Evolutionary conservation across 2,329 filamentous ascomycete species (phyloP), one percentile per base, ranked within the genome.

Genomic region (Arthrobotrys pseudoclavata): DNA sequence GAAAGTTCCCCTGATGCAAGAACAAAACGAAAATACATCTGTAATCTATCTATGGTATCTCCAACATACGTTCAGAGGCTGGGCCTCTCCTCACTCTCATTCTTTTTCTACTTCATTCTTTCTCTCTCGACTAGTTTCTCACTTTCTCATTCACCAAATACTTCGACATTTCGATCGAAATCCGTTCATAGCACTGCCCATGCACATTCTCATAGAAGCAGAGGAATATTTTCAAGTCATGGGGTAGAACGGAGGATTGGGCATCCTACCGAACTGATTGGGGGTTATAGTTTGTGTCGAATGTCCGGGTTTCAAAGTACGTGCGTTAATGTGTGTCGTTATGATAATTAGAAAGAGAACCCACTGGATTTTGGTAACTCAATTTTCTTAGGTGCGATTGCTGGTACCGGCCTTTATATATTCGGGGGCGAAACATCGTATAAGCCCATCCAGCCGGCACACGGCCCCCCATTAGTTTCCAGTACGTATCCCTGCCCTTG

Each of bases 381-480:
- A 29, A 29, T 4, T 13, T 40, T 12, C 12, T 5, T 55, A 72
- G 69, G 20, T 18, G 50, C 22, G 0, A 40, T 72, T 26, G 18
- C 66, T 3, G 29, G 47, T 26, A 24, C 34, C 9, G 12, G 31
- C 4, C 37, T 72, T 4, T 72, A 71, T 57, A 47, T 71, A 13
- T 57, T 61, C 10, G 57, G 47, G 1, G 47, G 31, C 4, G 15
- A 20, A 24, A 24, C n/a, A 7, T 15, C 26, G 29, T 40, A 53
- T 18, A 52, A 9, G 31, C 7, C n/a, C 2, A 29, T 22, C 6
- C n/a, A 40, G 5, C 26, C 9, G 10, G 10, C n/a, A 4, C 18
- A 50, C 18, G 18, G 4, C n/a, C 37, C 7, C 4, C 20, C 26
- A 12, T 34, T 22, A 6, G 31, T 9, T 18, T 20, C 53, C 6